Percentiles rank a stretch among this genome's conserved stretches.
Conservation (phyloP, 202 grass and related monocot species). For the Eragrostis tef region DNA sequence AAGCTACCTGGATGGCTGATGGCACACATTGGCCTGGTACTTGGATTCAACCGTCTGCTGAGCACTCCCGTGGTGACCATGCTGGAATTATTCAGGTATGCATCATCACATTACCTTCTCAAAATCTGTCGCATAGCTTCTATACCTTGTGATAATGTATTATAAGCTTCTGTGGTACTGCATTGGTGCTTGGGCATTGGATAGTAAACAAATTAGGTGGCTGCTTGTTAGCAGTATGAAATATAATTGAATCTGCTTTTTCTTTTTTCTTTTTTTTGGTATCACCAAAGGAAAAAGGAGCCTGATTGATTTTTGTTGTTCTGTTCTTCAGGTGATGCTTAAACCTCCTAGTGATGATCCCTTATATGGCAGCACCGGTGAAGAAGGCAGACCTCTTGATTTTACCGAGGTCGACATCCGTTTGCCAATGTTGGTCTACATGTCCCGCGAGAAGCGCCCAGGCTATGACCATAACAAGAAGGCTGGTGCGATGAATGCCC, state of each 20-base stretch:
- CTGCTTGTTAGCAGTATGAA: neutral
- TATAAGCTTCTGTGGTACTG: neutral
- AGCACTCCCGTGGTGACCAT: constrained; percentile 89
- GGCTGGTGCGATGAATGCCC: constrained; percentile 94
- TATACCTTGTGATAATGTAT: neutral
- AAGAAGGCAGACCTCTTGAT: constrained; percentile 74
- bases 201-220: neutral
- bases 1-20: constrained; percentile 99
- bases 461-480: constrained; percentile 99
- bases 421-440: constrained; percentile 86
- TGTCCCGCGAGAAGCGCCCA: constrained; percentile 92
- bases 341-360: constrained; percentile 90
- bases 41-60: constrained; percentile 71
- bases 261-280: too few relatives aligned
- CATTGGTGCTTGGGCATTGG: neutral
- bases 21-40: constrained; percentile 96
- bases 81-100: constrained; percentile 97
- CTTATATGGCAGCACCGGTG: constrained; percentile 57
- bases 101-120: constrained; percentile 2
- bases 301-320: constrained; percentile 3
- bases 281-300: neutral
- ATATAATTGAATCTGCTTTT: constrained; percentile 11
- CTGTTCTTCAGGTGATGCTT: constrained; percentile 73
- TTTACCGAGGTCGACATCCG: constrained; percentile 86
- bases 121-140: neutral